Percentiles rank a stretch among this genome's conserved stretches.
Conservation (phyloP, 75 land plant species). For the Sequoia sempervirens region DNA sequence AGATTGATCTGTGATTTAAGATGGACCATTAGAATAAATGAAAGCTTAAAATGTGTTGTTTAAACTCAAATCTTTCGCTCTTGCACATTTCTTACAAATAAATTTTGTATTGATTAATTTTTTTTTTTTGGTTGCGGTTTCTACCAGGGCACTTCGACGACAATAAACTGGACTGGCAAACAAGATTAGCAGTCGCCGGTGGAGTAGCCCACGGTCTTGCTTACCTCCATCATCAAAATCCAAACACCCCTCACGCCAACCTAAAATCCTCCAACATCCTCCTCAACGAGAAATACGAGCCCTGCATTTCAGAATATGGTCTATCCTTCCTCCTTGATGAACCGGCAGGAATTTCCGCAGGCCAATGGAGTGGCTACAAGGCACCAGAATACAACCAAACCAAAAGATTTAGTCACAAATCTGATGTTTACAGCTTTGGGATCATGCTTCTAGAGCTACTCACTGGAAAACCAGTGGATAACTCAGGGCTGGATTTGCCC, state of each 20-base stretch:
- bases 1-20: too few relatives aligned
- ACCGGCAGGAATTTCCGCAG: not conserved
- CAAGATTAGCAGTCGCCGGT: constrained; percentile 34
- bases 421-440: constrained; percentile 37
- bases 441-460: constrained; percentile 51
- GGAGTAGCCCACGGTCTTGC: constrained; percentile 45
- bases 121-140: not conserved
- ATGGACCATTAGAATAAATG: too few relatives aligned
- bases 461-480: constrained; percentile 35
- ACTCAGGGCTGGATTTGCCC: constrained; percentile 52
- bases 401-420: constrained; percentile 12
- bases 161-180: constrained; percentile 40
- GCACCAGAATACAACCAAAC: constrained; percentile 3
- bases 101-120: not conserved
- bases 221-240: constrained; percentile 38
- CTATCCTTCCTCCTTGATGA: constrained; percentile 15
- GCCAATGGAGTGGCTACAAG: constrained; percentile 10
- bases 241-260: constrained; percentile 40
- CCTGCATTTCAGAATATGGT: constrained; percentile 50
- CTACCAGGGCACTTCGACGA: not conserved
- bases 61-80: too few relatives aligned
- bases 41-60: too few relatives aligned
- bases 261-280: constrained; percentile 59
- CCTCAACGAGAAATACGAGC: constrained; percentile 28
- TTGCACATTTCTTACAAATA: too few relatives aligned